A percentile compares a stretch with the other conserved stretches of the same genome.
Evolutionary conservation across 108 stramenopile species (phyloP).

Genomic region (Nitzschia sp.): DNA sequence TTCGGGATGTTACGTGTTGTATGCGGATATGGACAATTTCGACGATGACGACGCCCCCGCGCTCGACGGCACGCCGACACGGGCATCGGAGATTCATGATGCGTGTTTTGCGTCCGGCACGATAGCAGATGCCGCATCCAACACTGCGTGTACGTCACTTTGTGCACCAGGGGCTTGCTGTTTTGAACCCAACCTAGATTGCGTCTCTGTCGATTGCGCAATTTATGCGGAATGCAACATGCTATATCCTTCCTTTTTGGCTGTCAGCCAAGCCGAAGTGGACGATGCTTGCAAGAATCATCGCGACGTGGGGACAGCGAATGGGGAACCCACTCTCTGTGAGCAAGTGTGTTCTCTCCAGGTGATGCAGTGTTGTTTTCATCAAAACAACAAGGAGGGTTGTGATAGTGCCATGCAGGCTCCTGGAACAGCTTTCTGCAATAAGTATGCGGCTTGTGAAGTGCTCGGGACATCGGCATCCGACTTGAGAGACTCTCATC

Average conservation of each 20-base stretch:
- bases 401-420: constrained; percentile 4
- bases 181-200: constrained; percentile 8
- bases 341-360: constrained; percentile 14
- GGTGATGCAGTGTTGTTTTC: constrained; percentile 20
- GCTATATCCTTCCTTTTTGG: constrained; percentile 3
- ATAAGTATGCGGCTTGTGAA: constrained; percentile 18
- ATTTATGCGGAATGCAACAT: constrained; percentile 22
- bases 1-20: constrained; percentile 23
- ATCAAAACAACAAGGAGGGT: constrained; percentile 3
- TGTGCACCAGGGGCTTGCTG: constrained; percentile 30
- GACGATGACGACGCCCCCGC: constrained; percentile 3
- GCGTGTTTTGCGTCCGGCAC: neutral
- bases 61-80: neutral
- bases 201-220: constrained; percentile 9
- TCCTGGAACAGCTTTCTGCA: constrained; percentile 7
- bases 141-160: neutral
- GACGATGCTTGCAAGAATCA: constrained; percentile 21
- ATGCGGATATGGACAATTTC: neutral
- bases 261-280: constrained; percentile 9
- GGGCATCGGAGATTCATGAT: constrained; percentile 5
- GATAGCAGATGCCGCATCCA: constrained; percentile 1
- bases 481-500: neutral
- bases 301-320: neutral
- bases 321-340: constrained; percentile 6
- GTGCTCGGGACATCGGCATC: neutral